These are phyloP conservation scores for Trypanosoma caninum DNA, from an alignment of 208 protist genomes.

Conservation along the genomic window DNA sequence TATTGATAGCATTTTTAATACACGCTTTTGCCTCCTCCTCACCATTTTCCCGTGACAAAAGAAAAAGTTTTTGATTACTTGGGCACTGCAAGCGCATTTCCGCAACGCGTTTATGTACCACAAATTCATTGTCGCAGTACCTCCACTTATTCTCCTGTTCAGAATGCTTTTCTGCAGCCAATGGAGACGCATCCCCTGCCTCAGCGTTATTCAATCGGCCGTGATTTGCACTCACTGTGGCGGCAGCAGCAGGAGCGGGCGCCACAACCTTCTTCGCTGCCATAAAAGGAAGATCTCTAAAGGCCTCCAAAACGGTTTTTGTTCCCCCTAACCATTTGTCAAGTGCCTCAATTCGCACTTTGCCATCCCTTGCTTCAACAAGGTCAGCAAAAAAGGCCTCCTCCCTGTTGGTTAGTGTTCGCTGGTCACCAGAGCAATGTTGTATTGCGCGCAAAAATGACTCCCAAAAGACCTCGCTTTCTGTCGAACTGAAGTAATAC, in stretches of 20 bases:
- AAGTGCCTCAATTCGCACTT: conserved; percentile 39
- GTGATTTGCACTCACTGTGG: not conserved
- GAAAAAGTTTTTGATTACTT: conserved; percentile 13
- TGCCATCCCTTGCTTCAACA: conserved; percentile 30
- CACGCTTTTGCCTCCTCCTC: conserved; percentile 13
- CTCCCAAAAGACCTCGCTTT: conserved; percentile 53
- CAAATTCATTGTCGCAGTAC: no score
- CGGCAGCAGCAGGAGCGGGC: not conserved
- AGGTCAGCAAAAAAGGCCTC: conserved; percentile 22
- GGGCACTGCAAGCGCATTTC: conserved; percentile 1
- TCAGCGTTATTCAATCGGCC: no score
- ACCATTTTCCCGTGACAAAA: conserved; percentile 29
- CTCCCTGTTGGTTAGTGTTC: conserved; percentile 7
- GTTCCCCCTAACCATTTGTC: conserved; percentile 67
- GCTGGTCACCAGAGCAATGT: conserved; percentile 2
- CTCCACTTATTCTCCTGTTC: not conserved
- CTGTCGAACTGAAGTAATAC: conserved; percentile 50
- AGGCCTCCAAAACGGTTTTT: conserved; percentile 19
- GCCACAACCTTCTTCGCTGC: conserved; percentile 4
- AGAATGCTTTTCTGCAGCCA: not conserved
- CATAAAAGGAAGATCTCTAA: conserved; percentile 15
- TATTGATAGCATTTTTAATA: conserved; percentile 15
- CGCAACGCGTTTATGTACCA: conserved; percentile 7
- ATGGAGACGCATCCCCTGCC: no score
- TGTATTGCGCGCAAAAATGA: conserved; percentile 48